Evolutionary conservation across 176 grass and related monocot genomes (phyloP), one percentile per base, ranked within the genome.

Genomic region (Thalia dealbata): DNA sequence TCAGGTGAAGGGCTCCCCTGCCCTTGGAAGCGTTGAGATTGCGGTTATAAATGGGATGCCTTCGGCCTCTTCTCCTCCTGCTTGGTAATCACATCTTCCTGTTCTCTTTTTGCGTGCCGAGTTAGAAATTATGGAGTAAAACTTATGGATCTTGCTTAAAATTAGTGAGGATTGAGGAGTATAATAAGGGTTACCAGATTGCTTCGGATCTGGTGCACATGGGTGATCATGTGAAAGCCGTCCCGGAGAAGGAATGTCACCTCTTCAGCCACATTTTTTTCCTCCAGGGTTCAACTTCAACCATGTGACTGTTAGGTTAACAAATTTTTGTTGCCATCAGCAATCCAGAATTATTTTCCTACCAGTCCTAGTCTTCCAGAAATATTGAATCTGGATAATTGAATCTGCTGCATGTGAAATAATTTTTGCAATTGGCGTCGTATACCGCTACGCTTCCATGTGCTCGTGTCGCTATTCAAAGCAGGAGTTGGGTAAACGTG

Each of bases 141-240:
- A 9, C 18, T 58, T 58, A 1, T 58, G 54, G 19, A 58, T 58
- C 54, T 58, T 13, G 45, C 11, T 58, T 58, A 0, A 58, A n/a
- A n/a, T n/a, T 6, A 8, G 8, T 48, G 45, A 48, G 45, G 11
- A 23, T 58, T 10, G 54, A 10, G 54, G 6, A 29, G 15, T 16
- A 30, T 0, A 18, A 28, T 66, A 16, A 32, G 27, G 16, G 12
- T 14, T 8, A 7, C 1, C 23, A 13, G 68, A 71, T 50, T 28
- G 68, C n/a, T 71, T 28, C 50, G 22, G 68, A 71, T 71, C 68
- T 26, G 21, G n/a, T 71, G 44, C 68, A 70, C 68, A 27, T 65
- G 62, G n/a, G n/a, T 65, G 19, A 26, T 24, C 41, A 26, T 48
- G 68, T 50, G 68, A 48, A 22, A 70, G 68, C 14, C 35, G 14